These are phyloP conservation scores for Penicillium olsonii DNA, from an alignment of 2,329 filamentous ascomycete species.

Conservation along the genomic window DNA sequence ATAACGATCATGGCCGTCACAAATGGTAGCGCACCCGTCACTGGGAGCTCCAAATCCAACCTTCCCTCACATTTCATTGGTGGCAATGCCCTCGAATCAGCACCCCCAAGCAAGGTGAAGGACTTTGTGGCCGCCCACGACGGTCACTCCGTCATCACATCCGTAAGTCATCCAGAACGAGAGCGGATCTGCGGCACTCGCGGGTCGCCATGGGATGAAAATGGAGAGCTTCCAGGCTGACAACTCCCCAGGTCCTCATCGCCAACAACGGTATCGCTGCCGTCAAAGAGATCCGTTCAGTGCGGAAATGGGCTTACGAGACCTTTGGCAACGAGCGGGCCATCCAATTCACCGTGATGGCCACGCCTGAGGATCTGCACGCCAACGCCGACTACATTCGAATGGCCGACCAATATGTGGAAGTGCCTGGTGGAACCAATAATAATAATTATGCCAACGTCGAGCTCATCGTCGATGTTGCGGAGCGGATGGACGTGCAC, in stretches of 20 bases:
- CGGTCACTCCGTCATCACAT: slow-evolving; percentile 97
- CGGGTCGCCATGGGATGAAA: not conserved
- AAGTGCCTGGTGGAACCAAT: slow-evolving; percentile 97
- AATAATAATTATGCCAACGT: slow-evolving; percentile 99
- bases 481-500: slow-evolving; percentile 97
- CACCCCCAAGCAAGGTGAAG: slow-evolving; percentile 83
- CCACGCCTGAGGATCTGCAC: slow-evolving; percentile 93
- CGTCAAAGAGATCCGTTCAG: slow-evolving; percentile 98
- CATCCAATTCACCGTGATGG: slow-evolving; percentile 99
- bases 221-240: slow-evolving; percentile 12
- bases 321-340: slow-evolving; percentile 97
- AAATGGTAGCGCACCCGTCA: slow-evolving; percentile 42
- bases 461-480: slow-evolving; percentile 97
- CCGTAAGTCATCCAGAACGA: slow-evolving; percentile 58
- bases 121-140: slow-evolving; percentile 89
- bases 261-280: slow-evolving; percentile 99
- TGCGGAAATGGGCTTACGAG: slow-evolving; percentile 99
- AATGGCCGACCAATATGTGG: slow-evolving; percentile 99
- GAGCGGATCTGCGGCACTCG: not conserved
- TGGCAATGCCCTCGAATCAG: slow-evolving; percentile 82
- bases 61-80: slow-evolving; percentile 94
- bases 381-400: slow-evolving; percentile 99
- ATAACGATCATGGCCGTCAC: slow-evolving; percentile 42
- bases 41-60: slow-evolving; percentile 71
- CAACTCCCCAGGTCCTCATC: slow-evolving; percentile 76